Conservation (phyloP, 2,329 filamentous ascomycete genomes). For the Mollisia scopiformis region DNA sequence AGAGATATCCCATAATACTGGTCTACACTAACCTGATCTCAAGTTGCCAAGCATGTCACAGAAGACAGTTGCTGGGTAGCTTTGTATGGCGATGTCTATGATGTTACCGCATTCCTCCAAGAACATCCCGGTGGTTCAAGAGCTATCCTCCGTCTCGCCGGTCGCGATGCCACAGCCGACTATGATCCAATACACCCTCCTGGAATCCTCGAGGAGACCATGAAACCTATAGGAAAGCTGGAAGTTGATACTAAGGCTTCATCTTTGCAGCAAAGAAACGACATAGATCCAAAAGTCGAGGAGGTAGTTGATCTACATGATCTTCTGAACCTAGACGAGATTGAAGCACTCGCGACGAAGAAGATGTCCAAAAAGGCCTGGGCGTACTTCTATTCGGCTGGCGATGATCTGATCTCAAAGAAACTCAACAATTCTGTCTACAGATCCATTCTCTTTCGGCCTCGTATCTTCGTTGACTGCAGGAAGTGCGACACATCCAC, state of each 20-base stretch:
- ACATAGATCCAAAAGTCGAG: constrained; percentile 36
- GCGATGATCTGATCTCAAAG: constrained; percentile 83
- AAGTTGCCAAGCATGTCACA: constrained; percentile 88
- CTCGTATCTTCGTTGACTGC: constrained; percentile 88
- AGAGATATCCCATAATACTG: too few relatives aligned
- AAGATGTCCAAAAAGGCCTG: constrained; percentile 83
- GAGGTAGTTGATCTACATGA: constrained; percentile 54
- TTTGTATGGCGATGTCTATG: constrained; percentile 90
- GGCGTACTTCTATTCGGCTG: constrained; percentile 93
- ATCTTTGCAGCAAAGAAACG: constrained; percentile 45
- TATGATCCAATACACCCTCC: constrained; percentile 96
- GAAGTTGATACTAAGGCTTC: constrained; percentile 74
- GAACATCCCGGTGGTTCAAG: constrained; percentile 86
- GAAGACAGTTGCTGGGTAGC: constrained; percentile 91
- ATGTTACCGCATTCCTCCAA: constrained; percentile 88
- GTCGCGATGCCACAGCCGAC: constrained; percentile 89
- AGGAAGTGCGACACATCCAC: constrained; percentile 76
- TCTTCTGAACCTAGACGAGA: constrained; percentile 86
- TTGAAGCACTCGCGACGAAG: constrained; percentile 80
- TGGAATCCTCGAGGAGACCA: constrained; percentile 83
- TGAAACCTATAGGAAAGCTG: constrained; percentile 74
- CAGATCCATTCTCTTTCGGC: constrained; percentile 79
- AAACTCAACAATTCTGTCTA: constrained; percentile 80
- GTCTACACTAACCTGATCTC: too few relatives aligned
- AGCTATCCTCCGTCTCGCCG: constrained; percentile 86